Base-by-base conservation (phyloP, 73 alveolate genomes). In the Paramecium caudatum region DNA sequence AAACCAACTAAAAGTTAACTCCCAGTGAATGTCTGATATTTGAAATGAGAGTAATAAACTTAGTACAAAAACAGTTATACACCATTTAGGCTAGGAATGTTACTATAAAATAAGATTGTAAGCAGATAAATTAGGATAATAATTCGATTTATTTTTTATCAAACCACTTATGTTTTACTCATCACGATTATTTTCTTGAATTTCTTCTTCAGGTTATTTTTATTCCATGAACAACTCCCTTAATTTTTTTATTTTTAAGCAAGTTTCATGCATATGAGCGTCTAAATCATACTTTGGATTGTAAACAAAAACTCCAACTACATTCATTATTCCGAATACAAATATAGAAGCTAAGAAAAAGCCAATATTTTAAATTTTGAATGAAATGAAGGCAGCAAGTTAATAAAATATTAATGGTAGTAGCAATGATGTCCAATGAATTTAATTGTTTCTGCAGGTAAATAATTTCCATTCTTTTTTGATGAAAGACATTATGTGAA, bases 351-450 rank as follows among this genome's bases (percentile, higher is more conserved):
- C 10, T 33, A 65, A 25, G 12, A 55, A 15, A 27, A 55, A 23
- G 10, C 80, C 80, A 37, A 55, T 55, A 21, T 55, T 55, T 55
- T 55, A 16, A 27, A 55, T 23, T 23, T 55, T 65, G 33, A 65
- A 65, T 65, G 49, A 65, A 65, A 65, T 9, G 16, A 32, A 65
- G 0, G 83, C 83, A 32, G 49, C 32, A 32, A 65, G 34, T 65
- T 65, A 36, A 65, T 65, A 65, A 65, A 65, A 65, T 65, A 65
- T 65, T n/a, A 65, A 43, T 32, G 83, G 83, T 33, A 65, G 19
- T 36, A 65, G 34, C 4, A 65, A 15, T 65, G 39, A 10, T 25
- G 16, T 33, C 83, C 83, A 65, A 65, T 33, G 49, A 4, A 65
- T 32, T 33, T 65, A 33, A 12, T 65, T 32, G 8, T 65, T 65